phyloP scores from a whole-genome alignment of 345 rosid species.

The Linum usitatissimum region DNA sequence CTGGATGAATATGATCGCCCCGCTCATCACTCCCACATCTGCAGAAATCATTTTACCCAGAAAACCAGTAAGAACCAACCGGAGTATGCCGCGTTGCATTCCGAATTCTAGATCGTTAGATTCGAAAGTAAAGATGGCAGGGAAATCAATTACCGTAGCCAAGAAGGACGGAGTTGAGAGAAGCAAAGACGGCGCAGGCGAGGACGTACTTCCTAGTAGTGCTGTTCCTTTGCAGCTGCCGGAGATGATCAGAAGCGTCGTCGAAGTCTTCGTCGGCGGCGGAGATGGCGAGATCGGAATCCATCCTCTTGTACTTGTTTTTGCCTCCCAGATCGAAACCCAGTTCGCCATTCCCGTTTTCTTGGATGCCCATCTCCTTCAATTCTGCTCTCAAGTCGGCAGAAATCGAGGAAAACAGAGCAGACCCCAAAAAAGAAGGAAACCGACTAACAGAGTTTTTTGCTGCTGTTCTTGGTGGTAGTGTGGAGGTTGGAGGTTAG shows the following conservation, averaged over 20 bases:
- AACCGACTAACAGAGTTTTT: not conserved
- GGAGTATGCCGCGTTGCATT: not conserved
- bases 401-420: not conserved
- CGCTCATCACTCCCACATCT: conserved; percentile 28
- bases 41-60: not conserved
- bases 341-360: conserved; percentile 34
- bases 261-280: conserved; percentile 20
- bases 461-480: not conserved
- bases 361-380: conserved; percentile 36
- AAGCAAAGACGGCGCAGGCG: conserved; percentile 70
- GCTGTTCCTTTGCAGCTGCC: conserved; percentile 25
- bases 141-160: conserved; percentile 53
- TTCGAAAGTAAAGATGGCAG: not conserved
- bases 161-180: conserved; percentile 80
- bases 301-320: conserved; percentile 76
- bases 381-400: not conserved
- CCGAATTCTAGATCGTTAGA: not conserved
- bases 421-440: not conserved
- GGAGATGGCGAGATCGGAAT: conserved; percentile 27
- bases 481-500: too few species aligned
- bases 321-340: conserved; percentile 41
- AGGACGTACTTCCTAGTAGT: conserved; percentile 33
- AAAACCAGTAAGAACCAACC: not conserved
- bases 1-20: conserved; percentile 21
- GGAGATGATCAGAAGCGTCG: conserved; percentile 20